Conservation (phyloP, 2,329 filamentous ascomycete species). For the Chaetomium globosum region DNA sequence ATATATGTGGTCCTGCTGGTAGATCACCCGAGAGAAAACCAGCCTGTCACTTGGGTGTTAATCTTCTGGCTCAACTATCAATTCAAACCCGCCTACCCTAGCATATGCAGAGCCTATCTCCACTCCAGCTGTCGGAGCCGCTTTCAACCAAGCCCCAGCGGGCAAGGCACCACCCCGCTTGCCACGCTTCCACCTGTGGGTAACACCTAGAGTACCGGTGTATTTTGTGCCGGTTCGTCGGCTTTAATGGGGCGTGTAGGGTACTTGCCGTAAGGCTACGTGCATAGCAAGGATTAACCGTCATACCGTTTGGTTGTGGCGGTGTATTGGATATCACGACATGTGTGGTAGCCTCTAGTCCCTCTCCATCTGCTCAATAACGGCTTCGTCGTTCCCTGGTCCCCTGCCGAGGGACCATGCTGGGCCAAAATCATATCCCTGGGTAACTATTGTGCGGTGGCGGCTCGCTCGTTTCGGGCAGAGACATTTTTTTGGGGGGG, state of each 20-base stretch:
- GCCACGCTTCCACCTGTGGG: slow-evolving; percentile 6
- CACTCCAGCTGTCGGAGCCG: slow-evolving; percentile 6
- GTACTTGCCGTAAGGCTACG: slow-evolving; percentile 5
- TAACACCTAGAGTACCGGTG: not conserved
- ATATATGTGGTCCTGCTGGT: not conserved
- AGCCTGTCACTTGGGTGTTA: not conserved
- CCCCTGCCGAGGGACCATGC: not conserved
- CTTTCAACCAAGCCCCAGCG: slow-evolving; percentile 5
- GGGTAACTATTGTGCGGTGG: not conserved
- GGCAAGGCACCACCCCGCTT: not conserved
- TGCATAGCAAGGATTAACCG: not conserved
- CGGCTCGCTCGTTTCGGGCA: not conserved
- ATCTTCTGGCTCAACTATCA: not conserved
- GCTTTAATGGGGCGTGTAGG: slow-evolving; percentile 3
- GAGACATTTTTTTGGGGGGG: not conserved
- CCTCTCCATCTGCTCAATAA: not conserved
- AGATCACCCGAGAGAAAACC: not conserved
- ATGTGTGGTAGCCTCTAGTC: not conserved
- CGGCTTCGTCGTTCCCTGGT: not conserved
- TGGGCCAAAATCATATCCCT: not conserved
- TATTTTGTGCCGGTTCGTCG: not conserved
- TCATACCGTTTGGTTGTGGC: too few species aligned
- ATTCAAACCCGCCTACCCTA: slow-evolving; percentile 1
- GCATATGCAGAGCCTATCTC: slow-evolving; percentile 2
- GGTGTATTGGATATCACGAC: not conserved